phyloP scores from a whole-genome alignment of 345 rosid species.

The Cardamine occulta region DNA sequence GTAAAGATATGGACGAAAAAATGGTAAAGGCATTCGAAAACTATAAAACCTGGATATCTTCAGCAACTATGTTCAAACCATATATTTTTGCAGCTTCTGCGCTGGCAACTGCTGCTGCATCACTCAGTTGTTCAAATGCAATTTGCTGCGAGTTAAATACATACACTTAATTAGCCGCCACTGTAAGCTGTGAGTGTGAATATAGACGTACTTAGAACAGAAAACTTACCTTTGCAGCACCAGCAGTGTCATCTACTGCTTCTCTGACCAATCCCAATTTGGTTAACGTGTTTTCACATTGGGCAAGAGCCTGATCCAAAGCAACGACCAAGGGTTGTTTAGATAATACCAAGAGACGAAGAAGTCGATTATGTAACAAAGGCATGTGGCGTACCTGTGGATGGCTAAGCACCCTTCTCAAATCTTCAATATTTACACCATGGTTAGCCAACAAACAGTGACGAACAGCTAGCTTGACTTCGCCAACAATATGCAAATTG shows the following conservation, averaged over 20 bases:
- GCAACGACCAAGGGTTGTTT: background rate
- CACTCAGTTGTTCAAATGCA: constrained; percentile 64
- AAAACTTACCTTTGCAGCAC: constrained; percentile 85
- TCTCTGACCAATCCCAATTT: constrained; percentile 81
- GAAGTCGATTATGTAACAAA: constrained; percentile 5
- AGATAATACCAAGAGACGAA: background rate
- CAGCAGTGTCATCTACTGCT: constrained; percentile 96
- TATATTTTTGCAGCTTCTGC: constrained; percentile 80
- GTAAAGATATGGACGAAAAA: constrained; percentile 4
- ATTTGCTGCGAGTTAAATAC: constrained; percentile 54
- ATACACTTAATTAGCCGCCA: constrained; percentile 25
- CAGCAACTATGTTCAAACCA: constrained; percentile 81
- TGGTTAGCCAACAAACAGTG: constrained; percentile 94
- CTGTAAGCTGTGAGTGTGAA: background rate
- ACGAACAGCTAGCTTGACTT: constrained; percentile 84
- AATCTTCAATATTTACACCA: constrained; percentile 76
- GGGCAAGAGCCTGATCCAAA: constrained; percentile 86
- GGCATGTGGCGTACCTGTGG: constrained; percentile 67
- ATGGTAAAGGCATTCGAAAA: background rate
- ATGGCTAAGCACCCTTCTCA: constrained; percentile 94
- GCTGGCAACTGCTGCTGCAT: constrained; percentile 95
- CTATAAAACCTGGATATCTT: constrained; percentile 86
- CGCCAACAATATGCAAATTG: constrained; percentile 94
- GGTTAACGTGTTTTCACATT: constrained; percentile 90
- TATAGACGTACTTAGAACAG: background rate